phyloP scores from a whole-genome alignment of 768 basidiomycete genomes.

The Lepiota brunneoincarnata region DNA sequence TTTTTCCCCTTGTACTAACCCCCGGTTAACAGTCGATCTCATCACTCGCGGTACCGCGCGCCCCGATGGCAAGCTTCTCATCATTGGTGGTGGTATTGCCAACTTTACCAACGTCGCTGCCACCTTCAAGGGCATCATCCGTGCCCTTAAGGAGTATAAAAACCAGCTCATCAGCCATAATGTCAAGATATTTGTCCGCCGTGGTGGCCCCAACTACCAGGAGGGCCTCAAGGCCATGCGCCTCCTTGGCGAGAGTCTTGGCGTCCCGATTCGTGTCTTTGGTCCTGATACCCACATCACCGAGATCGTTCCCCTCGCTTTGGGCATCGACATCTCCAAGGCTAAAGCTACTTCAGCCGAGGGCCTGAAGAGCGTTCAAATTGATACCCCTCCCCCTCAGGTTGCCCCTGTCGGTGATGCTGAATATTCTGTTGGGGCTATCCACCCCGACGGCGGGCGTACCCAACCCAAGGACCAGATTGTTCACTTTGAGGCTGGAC shows the following conservation, averaged over 20 bases:
- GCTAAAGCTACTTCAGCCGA: constrained; percentile 31
- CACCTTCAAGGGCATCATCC: constrained; percentile 99
- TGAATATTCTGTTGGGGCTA: constrained; percentile 57
- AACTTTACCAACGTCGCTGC: constrained; percentile 99
- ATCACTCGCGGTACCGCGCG: constrained; percentile 87
- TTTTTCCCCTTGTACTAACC: constrained; percentile 7
- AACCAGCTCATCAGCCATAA: constrained; percentile 74
- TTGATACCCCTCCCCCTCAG: constrained; percentile 35
- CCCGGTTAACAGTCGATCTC: constrained; percentile 63
- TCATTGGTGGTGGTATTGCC: constrained; percentile 99
- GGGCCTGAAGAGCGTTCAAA: constrained; percentile 34
- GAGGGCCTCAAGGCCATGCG: constrained; percentile 97
- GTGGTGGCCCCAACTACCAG: constrained; percentile 99
- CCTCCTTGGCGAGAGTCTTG: constrained; percentile 93
- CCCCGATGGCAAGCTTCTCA: constrained; percentile 93
- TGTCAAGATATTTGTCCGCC: constrained; percentile 95
- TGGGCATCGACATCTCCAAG: constrained; percentile 66
- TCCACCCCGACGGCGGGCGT: constrained; percentile 76
- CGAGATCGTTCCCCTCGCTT: constrained; percentile 96
- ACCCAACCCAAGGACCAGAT: constrained; percentile 87
- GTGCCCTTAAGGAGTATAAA: constrained; percentile 92
- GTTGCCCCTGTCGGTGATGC: constrained; percentile 37
- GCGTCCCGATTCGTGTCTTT: constrained; percentile 95
- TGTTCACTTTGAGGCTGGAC: constrained; percentile 73
- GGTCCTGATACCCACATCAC: constrained; percentile 99